Percentiles rank a stretch among this genome's conserved stretches.
Conservation (phyloP, 73 alveolate genomes). For the Paramecium pentaurelia region DNA sequence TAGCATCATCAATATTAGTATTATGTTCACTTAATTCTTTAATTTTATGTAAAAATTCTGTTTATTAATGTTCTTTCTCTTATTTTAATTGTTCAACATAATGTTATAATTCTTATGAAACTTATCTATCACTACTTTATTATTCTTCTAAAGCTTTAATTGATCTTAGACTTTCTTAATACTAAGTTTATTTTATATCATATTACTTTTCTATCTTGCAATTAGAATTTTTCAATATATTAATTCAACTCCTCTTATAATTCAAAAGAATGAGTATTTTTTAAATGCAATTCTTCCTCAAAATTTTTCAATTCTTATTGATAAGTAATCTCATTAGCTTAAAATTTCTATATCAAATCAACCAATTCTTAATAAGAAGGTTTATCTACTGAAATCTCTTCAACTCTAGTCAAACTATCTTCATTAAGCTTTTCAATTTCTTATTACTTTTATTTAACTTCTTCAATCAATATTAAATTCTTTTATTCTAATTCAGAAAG, state of each 20-base stretch:
- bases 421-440: background rate
- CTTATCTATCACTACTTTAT: background rate
- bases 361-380: slow-evolving; percentile 8
- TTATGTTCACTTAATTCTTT: background rate
- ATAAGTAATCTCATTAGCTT: background rate
- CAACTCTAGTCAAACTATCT: background rate
- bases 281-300: background rate
- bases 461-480: background rate
- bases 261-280: background rate
- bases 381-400: background rate
- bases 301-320: background rate
- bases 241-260: background rate
- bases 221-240: background rate
- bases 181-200: background rate
- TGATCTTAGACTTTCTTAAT: background rate
- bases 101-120: background rate
- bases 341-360: background rate
- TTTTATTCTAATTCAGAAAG: background rate
- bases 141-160: background rate
- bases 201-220: background rate
- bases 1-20: background rate
- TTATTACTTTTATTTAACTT: background rate
- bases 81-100: background rate
- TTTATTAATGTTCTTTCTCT: background rate
- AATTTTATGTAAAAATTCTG: background rate